Conservation (phyloP, 1,284 basidiomycete genomes). For the Bondarzewia mesenterica region DNA sequence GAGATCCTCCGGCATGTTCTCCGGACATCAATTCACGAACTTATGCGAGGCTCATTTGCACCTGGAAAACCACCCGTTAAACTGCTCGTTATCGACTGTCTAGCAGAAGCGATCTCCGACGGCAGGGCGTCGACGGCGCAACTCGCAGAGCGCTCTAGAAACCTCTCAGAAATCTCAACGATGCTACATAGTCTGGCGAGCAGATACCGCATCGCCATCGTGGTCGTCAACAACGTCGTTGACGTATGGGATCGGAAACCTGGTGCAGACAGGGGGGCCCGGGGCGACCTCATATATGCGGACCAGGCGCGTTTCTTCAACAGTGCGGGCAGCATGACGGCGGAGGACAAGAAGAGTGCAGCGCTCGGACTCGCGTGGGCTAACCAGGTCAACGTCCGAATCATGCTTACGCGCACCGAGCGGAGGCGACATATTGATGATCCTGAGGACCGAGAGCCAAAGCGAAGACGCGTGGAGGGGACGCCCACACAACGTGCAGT, state of each 20-base stretch:
- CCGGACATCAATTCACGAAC: conserved; percentile 51
- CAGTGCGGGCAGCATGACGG: conserved; percentile 46
- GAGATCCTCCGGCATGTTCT: conserved; percentile 63
- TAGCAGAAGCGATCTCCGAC: conserved; percentile 74
- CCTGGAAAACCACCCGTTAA: conserved; percentile 38
- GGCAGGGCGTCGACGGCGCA: conserved; percentile 48
- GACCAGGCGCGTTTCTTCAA: conserved; percentile 75
- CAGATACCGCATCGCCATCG: conserved; percentile 57
- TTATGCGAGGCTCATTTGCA: conserved; percentile 32
- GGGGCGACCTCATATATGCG: conserved; percentile 48
- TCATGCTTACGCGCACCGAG: conserved; percentile 76
- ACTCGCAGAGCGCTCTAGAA: conserved; percentile 62
- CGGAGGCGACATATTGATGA: conserved; percentile 50
- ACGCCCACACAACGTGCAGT: conserved; percentile 12
- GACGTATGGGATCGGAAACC: conserved; percentile 50
- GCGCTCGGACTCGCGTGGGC: conserved; percentile 86
- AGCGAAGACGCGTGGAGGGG: conserved; percentile 22
- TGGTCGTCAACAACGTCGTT: conserved; percentile 84
- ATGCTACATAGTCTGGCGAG: conserved; percentile 63
- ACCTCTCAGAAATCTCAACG: conserved; percentile 57
- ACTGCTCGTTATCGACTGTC: conserved; percentile 73
- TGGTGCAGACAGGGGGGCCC: conserved; percentile 15
- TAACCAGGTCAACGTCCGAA: conserved; percentile 77
- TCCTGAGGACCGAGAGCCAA: conserved; percentile 20
- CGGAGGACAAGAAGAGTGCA: conserved; percentile 66